Conservation (phyloP, 2,329 filamentous ascomycete species). For the Grosmannia huntii region DNA sequence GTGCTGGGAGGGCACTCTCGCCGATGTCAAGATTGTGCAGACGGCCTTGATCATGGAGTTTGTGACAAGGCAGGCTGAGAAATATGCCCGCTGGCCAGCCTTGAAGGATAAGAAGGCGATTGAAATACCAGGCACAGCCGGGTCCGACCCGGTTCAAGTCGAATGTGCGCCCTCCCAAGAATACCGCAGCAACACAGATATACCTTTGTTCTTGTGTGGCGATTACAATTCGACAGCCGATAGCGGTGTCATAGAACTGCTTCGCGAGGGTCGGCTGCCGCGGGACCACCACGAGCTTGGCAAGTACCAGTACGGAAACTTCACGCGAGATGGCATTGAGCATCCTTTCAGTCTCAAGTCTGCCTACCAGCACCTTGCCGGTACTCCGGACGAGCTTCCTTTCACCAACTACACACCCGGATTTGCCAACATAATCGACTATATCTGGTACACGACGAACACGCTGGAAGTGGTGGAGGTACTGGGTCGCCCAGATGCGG, state of each 20-base stretch:
- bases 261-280: slow-evolving; percentile 66
- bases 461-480: slow-evolving; percentile 71
- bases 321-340: slow-evolving; percentile 81
- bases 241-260: slow-evolving; percentile 83
- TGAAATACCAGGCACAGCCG: slow-evolving; percentile 22
- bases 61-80: slow-evolving; percentile 73
- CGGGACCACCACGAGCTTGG: slow-evolving; percentile 71
- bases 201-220: slow-evolving; percentile 82
- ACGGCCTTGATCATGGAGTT: slow-evolving; percentile 92
- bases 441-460: slow-evolving; percentile 95
- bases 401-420: slow-evolving; percentile 96
- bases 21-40: slow-evolving; percentile 94
- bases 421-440: slow-evolving; percentile 89
- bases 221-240: slow-evolving; percentile 88
- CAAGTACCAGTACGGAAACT: slow-evolving; percentile 78
- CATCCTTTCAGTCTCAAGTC: slow-evolving; percentile 93
- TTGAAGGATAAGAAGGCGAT: slow-evolving; percentile 67
- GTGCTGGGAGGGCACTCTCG: slow-evolving; percentile 83
- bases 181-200: slow-evolving; percentile 74
- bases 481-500: slow-evolving; percentile 73
- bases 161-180: slow-evolving; percentile 72
- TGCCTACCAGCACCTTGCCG: slow-evolving; percentile 70
- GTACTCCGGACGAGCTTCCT: slow-evolving; percentile 69
- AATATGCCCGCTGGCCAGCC: slow-evolving; percentile 66
- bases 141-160: slow-evolving; percentile 35